Evolutionary conservation across 257 asterid species (phyloP).

Genomic region (Primulina huaijiensis): DNA sequence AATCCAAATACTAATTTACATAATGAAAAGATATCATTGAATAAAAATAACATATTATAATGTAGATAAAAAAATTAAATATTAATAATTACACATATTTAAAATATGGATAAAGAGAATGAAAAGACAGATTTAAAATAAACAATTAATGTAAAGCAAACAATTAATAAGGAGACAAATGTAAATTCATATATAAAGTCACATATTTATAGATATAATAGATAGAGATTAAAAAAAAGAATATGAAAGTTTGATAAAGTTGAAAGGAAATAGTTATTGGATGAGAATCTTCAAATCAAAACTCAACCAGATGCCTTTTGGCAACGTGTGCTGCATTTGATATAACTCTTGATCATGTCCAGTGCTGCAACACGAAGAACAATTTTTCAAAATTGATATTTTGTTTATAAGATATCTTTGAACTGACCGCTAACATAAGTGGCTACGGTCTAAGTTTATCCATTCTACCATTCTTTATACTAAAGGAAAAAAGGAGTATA

Average conservation of each 20-base stretch:
- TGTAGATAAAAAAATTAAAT: too few species aligned
- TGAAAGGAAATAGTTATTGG: slow-evolving; percentile 50
- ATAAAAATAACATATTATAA: too few species aligned
- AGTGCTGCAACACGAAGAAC: slow-evolving; percentile 54
- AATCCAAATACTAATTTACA: too few species aligned
- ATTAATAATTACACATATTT: too few species aligned
- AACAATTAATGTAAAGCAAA: too few species aligned
- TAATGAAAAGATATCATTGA: too few species aligned
- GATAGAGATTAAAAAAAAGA: not conserved
- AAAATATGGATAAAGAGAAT: too few species aligned
- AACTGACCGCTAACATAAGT: not conserved
- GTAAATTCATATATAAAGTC: too few species aligned
- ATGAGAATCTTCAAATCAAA: slow-evolving; percentile 92
- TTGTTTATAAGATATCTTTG: not conserved
- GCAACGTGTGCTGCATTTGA: slow-evolving; percentile 59
- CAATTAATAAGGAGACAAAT: too few species aligned
- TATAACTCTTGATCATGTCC: slow-evolving; percentile 48
- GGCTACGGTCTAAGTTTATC: not conserved
- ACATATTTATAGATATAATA: too few species aligned
- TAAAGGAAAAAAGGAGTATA: not conserved
- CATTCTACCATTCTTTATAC: not conserved
- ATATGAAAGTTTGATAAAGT: slow-evolving; percentile 6
- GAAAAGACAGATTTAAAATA: too few species aligned
- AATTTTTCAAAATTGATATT: not conserved
- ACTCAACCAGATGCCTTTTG: slow-evolving; percentile 75